Conservation (phyloP, 768 basidiomycete species). For the Rhizopogon sp. region DNA sequence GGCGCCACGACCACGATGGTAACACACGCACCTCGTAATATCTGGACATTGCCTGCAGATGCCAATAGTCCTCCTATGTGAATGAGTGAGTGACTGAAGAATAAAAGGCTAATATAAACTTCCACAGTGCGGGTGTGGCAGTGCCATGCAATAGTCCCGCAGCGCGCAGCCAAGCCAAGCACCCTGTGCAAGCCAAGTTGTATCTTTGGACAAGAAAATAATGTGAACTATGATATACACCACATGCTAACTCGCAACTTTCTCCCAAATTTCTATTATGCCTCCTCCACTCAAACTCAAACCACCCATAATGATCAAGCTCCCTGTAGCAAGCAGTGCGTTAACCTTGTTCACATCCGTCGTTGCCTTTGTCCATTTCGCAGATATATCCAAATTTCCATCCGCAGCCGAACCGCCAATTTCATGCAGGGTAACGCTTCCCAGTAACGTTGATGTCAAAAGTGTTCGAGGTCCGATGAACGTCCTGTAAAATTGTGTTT, state of each 20-base stretch:
- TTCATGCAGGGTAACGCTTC: slow-evolving; percentile 46
- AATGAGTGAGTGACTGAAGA: background rate
- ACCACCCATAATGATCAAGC: slow-evolving; percentile 57
- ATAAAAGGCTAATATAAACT: background rate
- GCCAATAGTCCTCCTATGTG: background rate
- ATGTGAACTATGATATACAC: background rate
- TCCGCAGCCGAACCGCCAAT: slow-evolving; percentile 35
- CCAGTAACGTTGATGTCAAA: slow-evolving; percentile 57
- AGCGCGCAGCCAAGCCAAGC: no score
- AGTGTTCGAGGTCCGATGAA: slow-evolving; percentile 45
- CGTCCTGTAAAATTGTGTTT: slow-evolving; percentile 28
- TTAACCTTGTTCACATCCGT: slow-evolving; percentile 58
- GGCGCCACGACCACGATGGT: background rate
- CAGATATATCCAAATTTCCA: slow-evolving; percentile 35
- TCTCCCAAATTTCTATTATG: slow-evolving; percentile 55
- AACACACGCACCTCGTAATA: slow-evolving; percentile 33
- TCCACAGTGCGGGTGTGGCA: no score
- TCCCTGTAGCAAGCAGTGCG: slow-evolving; percentile 43
- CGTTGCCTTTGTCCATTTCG: slow-evolving; percentile 43
- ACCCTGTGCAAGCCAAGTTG: no score
- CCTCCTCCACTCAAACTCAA: slow-evolving; percentile 55
- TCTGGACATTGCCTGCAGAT: slow-evolving; percentile 28
- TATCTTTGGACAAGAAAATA: no score
- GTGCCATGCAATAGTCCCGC: background rate
- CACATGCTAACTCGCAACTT: background rate